phyloP scores from a whole-genome alignment of 2,329 filamentous ascomycete genomes.

The Penicillium fuscoglaucum region DNA sequence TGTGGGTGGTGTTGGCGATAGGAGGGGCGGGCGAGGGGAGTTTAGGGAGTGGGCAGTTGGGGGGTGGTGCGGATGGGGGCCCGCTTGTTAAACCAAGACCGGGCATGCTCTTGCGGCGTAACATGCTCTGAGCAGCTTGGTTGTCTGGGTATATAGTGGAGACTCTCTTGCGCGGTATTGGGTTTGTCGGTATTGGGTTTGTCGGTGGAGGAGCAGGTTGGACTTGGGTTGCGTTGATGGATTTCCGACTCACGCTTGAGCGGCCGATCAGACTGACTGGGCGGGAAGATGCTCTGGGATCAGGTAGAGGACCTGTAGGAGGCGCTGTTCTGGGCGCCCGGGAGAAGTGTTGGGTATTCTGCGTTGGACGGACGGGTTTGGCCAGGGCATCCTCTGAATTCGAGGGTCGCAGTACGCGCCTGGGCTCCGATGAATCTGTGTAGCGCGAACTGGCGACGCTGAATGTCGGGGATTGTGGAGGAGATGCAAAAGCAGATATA shows the following conservation, averaged over 20 bases:
- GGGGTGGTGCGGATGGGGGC: constrained; percentile 34
- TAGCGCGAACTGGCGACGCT: constrained; percentile 26
- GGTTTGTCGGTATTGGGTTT: constrained; percentile 12
- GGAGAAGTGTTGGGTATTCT: constrained; percentile 17
- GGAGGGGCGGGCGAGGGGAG: constrained; percentile 31
- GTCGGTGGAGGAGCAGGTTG: constrained; percentile 8
- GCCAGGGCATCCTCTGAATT: constrained; percentile 34
- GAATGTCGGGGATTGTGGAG: constrained; percentile 35
- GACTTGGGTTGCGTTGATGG: constrained; percentile 5
- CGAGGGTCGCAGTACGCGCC: constrained; percentile 28
- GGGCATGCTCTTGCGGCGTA: constrained; percentile 37
- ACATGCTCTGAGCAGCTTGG: constrained; percentile 19
- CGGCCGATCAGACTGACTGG: constrained; percentile 25
- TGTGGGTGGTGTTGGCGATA: constrained; percentile 3
- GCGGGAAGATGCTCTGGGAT: constrained; percentile 17
- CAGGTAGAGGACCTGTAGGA: constrained; percentile 16
- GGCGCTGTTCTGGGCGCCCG: constrained; percentile 15
- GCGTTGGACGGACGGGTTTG: constrained; percentile 17
- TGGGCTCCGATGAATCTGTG: constrained; percentile 25
- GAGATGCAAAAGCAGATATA: constrained; percentile 30
- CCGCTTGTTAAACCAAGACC: constrained; percentile 34
- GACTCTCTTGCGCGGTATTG: constrained; percentile 16
- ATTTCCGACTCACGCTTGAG: constrained; percentile 16
- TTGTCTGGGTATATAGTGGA: constrained; percentile 15
- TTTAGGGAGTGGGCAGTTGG: constrained; percentile 37